Evolutionary conservation across 2,329 filamentous ascomycete species (phyloP), one percentile per base, ranked within the genome.

Genomic region (Cercospora zeae-maydis): DNA sequence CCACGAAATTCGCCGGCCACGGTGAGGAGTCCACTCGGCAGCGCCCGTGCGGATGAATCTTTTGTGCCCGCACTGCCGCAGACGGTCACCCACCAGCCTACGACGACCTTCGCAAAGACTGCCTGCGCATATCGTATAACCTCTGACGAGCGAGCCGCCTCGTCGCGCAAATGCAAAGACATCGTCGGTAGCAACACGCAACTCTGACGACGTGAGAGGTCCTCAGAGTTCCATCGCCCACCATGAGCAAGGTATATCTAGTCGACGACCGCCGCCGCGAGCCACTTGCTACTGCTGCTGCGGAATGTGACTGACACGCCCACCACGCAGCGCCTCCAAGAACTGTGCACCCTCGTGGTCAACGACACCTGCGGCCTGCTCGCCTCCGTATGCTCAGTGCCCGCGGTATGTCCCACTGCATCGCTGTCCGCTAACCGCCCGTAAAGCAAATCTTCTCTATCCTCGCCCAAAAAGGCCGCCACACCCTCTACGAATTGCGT

Each of bases 331-430:
- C 82, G 87, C 78, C 79, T 90, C 70, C 87, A 89, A 73, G 91
- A 97, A 85, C 90, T 98, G 74, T 96, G 92, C 82, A 86, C 88
- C 80, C 87, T 96, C 75, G 84, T 97, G 67, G 88, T 98, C 67
- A 88, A 92, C 75, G 92, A 97, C 75, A 84, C 91, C 63, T 93
- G 95, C 77, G 95, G 95, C 74, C 91, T 96, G 79, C 86, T 98
- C 63, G 92, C 92, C 66, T 91, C 92, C 75, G 93, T 97, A 89
- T 73, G 89, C 81, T n/a, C 27, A 51, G 39, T 37, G 16, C 52
- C 30, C 36, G 30, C 39, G 21, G 36, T 21, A 37, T 45, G 42
- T 58, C 61, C 14, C 34, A 30, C 56, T 33, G 27, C 27, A 47
- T 34, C 19, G 21, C 31, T 42, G 57, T 39, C 51, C 56, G 55